These are phyloP conservation scores for Steccherinum ochraceum DNA, from an alignment of 768 basidiomycete genomes.

Conservation along the genomic window DNA sequence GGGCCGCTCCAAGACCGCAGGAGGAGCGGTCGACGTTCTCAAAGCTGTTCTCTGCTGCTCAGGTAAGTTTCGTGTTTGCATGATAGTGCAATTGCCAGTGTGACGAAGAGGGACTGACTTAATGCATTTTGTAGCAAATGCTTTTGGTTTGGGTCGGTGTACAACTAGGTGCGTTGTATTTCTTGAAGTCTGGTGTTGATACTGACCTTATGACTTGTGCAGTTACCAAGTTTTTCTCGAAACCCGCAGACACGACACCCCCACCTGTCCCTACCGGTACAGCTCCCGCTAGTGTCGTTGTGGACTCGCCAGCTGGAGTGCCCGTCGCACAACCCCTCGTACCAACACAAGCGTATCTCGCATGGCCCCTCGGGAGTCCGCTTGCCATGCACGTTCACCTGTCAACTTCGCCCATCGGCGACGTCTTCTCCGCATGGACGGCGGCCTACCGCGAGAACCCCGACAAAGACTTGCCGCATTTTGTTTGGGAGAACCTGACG, in stretches of 20 bases:
- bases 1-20: slow-evolving; percentile 15
- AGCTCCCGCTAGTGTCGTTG: neutral
- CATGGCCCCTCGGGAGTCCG: slow-evolving; percentile 55
- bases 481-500: slow-evolving; percentile 73
- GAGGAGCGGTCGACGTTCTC: slow-evolving; percentile 30
- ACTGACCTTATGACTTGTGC: slow-evolving; percentile 4
- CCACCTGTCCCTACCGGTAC: slow-evolving; percentile 24
- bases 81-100: neutral
- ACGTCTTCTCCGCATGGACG: slow-evolving; percentile 55
- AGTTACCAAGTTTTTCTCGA: slow-evolving; percentile 41
- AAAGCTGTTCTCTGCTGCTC: slow-evolving; percentile 32
- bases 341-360: slow-evolving; percentile 46
- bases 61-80: slow-evolving; percentile 34
- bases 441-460: slow-evolving; percentile 40
- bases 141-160: slow-evolving; percentile 60
- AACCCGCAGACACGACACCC: slow-evolving; percentile 26
- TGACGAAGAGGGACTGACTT: slow-evolving; percentile 6
- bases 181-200: slow-evolving; percentile 5
- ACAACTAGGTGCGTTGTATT: slow-evolving; percentile 46
- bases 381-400: slow-evolving; percentile 72
- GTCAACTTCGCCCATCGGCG: slow-evolving; percentile 56
- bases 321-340: slow-evolving; percentile 26
- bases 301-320: slow-evolving; percentile 8
- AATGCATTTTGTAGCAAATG: slow-evolving; percentile 46
- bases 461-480: slow-evolving; percentile 54